Base-by-base conservation (phyloP, 306 rosid genomes). In the Ammopiptanthus mongolicus region DNA sequence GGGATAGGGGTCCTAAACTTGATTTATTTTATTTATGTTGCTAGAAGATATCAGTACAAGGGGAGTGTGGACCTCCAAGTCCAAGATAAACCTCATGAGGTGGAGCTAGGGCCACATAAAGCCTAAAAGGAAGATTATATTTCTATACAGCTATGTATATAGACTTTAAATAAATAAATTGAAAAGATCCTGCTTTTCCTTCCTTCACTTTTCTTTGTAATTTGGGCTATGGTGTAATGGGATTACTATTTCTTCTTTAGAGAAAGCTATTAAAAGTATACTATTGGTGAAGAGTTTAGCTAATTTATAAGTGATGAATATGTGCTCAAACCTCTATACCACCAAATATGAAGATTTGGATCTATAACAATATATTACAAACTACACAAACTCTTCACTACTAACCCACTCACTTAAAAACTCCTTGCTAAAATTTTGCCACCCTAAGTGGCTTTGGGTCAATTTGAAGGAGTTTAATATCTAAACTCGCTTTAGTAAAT, bases 1-100 rank as follows among this genome's bases (percentile, higher is more conserved):
- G 86, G 61, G 41, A 58, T 83, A 2, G 85, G 86, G 1, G 63
- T 61, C 7, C 1, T 86, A 7, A 91, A 89, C 59, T 28, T 88
- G 4, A 2, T 82, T 22, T 84, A 53, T 74, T 93, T 87, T 46
- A 3, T 89, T 0, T 80, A 58, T 9, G 73, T 77, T 52, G 80
- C 97, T 17, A 66, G 29, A 5, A 31, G 69, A 9, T 93, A 86
- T 69, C 78, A 69, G 37, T 91, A 93, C 77, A 91, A 86, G 80
- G 81, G 73, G 6, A 58, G 8, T 22, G 70, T 64, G 28, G 46
- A 59, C 8, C 31, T 51, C 17, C 44, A 41, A 14, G 52, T 51
- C 23, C 44, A 51, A 18, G 52, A 59, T 75, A 12, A 75, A 17
- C 37, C 42, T 39, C 21, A 3, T 3, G 66, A 76, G 2, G 44